Conservation (phyloP, 805 yeast species). For the Kodamaea neixiangensis region DNA sequence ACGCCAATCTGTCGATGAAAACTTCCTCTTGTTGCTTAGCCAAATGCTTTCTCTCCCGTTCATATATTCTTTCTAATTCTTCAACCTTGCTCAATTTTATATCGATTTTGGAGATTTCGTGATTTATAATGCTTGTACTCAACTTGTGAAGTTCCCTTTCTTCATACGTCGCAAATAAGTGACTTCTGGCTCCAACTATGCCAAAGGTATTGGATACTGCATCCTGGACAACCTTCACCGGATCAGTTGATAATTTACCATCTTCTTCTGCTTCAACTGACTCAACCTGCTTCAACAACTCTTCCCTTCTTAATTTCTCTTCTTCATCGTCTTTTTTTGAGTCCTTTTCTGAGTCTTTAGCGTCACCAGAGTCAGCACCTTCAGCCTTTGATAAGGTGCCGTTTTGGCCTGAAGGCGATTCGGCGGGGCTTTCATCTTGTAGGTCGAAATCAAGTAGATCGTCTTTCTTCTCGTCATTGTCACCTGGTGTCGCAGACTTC, state of each 20-base stretch:
- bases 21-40: conserved; percentile 66
- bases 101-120: conserved; percentile 63
- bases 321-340: conserved; percentile 19
- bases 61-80: conserved; percentile 64
- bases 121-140: conserved; percentile 57
- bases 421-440: neutral
- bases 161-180: conserved; percentile 75
- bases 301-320: conserved; percentile 14
- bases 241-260: neutral
- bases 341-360: conserved; percentile 17
- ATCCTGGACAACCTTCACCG: conserved; percentile 42
- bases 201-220: conserved; percentile 75
- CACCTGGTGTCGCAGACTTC: neutral
- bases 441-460: conserved; percentile 1
- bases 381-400: conserved; percentile 3
- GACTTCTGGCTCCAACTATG: conserved; percentile 74
- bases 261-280: conserved; percentile 18
- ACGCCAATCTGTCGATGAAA: conserved; percentile 64
- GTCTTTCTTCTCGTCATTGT: conserved; percentile 6
- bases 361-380: neutral
- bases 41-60: conserved; percentile 60
- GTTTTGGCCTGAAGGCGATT: neutral
- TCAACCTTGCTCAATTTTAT: conserved; percentile 60
- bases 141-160: conserved; percentile 73
- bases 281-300: conserved; percentile 9